Evolutionary conservation across 345 rosid genomes (phyloP).

Genomic region (Camelina hispida): DNA sequence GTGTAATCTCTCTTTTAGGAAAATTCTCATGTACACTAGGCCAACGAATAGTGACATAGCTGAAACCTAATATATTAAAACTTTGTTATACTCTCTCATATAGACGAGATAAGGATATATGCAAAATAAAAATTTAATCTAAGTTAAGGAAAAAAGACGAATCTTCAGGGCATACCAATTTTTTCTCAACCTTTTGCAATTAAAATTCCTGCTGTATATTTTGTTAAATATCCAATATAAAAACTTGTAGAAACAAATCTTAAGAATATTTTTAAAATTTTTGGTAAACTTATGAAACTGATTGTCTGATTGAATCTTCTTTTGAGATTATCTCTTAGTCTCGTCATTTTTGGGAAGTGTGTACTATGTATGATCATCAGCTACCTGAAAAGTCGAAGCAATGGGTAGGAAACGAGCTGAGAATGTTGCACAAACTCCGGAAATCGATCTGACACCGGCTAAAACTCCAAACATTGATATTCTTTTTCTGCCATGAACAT

Average conservation of each 20-base stretch:
- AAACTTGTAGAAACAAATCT: not conserved
- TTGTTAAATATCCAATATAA: not conserved
- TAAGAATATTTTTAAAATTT: too few relatives aligned
- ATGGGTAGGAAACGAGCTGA: constrained; percentile 73
- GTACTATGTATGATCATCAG: not conserved
- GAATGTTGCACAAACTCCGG: constrained; percentile 61
- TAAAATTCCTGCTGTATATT: not conserved
- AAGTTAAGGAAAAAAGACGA: not conserved
- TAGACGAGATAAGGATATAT: not conserved
- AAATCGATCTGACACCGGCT: constrained; percentile 52
- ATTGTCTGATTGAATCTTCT: not conserved
- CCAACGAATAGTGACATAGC: constrained; percentile 57
- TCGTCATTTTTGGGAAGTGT: not conserved
- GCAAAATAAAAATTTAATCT: not conserved
- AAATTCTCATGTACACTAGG: constrained; percentile 74
- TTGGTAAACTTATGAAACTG: not conserved
- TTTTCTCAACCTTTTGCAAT: not conserved
- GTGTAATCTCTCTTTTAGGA: constrained; percentile 61
- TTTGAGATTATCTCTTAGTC: not conserved
- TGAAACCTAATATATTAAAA: constrained; percentile 52
- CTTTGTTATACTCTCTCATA: not conserved
- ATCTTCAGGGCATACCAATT: not conserved
- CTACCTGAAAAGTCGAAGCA: constrained; percentile 65
- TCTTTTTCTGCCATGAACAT: constrained; percentile 49
- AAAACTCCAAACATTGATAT: constrained; percentile 69